Evolutionary conservation across 202 grass and related monocot genomes (phyloP), one percentile per base, ranked within the genome.

Genomic region (Elaeis oleifera): DNA sequence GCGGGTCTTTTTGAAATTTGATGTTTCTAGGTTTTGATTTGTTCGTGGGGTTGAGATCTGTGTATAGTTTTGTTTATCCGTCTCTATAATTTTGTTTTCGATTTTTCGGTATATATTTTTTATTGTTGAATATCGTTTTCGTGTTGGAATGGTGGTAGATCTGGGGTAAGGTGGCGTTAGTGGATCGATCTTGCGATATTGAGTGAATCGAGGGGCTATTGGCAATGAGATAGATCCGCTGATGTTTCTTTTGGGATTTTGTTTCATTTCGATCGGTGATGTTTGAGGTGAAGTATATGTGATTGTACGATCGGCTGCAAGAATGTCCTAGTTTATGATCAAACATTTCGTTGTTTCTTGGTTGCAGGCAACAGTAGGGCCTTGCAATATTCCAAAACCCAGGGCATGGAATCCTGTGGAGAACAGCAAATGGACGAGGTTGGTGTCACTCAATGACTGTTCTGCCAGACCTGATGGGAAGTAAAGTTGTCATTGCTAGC

Each of bases 321-420:
- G 11, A 44, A 44, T 44, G 36, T 13, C 11, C 8, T 3, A 44
- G 36, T 14, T 44, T 9, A 44, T 44, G 36, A 44, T 44, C 36
- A 44, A 44, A 2, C 11, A 13, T 44, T 44, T 9, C 8, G 9
- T 44, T 44, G 6, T 5, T 23, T 66, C 63, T 9, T 25, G 18
- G 28, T 13, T 76, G 21, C 69, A 99, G 95, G 95, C 95, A 29
- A 95, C 89, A 18, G 83, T 84, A 6, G 95, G 95, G 59, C 95
- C 95, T 31, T 99, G 95, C 59, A 87, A 83, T 77, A 83, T 78
- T 65, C 78, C 89, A 31, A 99, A 87, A 78, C 95, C 95, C 51
- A 94, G 95, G 63, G 82, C 85, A 44, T 99, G 36, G 36, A 44
- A 44, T 44, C 36, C 36, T 14, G 36, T 44, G 36, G 36, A 44